Percentiles rank a stretch among this genome's conserved stretches.
Evolutionary conservation across 1,139 yeast genomes (phyloP).

Genomic region (Zygoascus hellenicus): DNA sequence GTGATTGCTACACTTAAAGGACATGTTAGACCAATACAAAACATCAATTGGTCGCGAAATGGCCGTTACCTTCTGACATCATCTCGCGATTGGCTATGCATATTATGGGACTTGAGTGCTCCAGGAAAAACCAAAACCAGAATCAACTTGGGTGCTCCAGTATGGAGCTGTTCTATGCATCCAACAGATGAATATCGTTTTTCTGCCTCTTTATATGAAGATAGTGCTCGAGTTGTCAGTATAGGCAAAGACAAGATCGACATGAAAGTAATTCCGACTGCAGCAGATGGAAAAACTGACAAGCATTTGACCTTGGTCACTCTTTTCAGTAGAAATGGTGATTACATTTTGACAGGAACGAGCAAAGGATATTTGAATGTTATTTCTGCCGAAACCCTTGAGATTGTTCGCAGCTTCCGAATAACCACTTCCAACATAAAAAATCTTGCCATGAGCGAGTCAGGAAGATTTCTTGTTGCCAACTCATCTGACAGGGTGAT

Average conservation of each 20-base stretch:
- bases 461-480: slow-evolving; percentile 65
- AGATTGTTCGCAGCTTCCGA: slow-evolving; percentile 46
- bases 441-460: slow-evolving; percentile 56
- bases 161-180: slow-evolving; percentile 62
- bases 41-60: slow-evolving; percentile 68
- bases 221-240: slow-evolving; percentile 31
- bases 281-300: slow-evolving; percentile 20
- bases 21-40: slow-evolving; percentile 71
- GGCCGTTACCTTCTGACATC: slow-evolving; percentile 68
- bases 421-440: slow-evolving; percentile 69
- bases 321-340: slow-evolving; percentile 43
- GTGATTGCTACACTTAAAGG: slow-evolving; percentile 50
- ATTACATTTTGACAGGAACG: slow-evolving; percentile 64
- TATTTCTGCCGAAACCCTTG: slow-evolving; percentile 22
- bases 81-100: slow-evolving; percentile 81
- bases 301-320: slow-evolving; percentile 35
- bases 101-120: slow-evolving; percentile 68
- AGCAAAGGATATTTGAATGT: slow-evolving; percentile 73
- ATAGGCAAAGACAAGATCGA: slow-evolving; percentile 16
- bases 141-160: slow-evolving; percentile 59
- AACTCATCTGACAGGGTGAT: slow-evolving; percentile 82
- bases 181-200: slow-evolving; percentile 44
- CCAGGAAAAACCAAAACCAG: slow-evolving; percentile 38
- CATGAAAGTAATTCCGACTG: slow-evolving; percentile 14
- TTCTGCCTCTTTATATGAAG: slow-evolving; percentile 43